A percentile compares a stretch with the other conserved stretches of the same genome.
These are phyloP conservation scores for Mortierella sp. DNA, from an alignment of 371 early-diverging fungal species.

Conservation along the genomic window DNA sequence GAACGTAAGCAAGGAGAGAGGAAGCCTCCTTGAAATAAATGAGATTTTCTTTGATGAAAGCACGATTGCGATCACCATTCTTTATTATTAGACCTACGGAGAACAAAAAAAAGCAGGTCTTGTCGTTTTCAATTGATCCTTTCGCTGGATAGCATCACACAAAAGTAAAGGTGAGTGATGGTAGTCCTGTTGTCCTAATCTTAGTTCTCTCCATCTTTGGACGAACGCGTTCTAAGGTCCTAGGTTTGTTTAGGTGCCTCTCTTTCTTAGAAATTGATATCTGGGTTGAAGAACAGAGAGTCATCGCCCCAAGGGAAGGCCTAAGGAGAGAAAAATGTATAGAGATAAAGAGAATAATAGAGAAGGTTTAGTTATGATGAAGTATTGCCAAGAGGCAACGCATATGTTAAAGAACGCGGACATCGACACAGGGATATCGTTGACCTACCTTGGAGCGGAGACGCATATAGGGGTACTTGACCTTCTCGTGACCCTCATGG, in stretches of 20 bases:
- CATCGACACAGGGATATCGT: background rate
- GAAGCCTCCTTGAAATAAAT: background rate
- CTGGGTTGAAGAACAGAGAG: slow-evolving; percentile 58
- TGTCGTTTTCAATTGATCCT: too few relatives aligned
- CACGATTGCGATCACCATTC: background rate
- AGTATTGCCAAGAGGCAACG: background rate
- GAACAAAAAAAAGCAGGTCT: background rate
- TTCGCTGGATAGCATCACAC: too few relatives aligned
- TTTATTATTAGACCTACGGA: background rate
- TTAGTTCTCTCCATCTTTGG: background rate
- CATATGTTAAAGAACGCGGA: background rate
- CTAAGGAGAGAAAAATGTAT: slow-evolving; percentile 11
- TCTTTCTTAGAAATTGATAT: slow-evolving; percentile 33
- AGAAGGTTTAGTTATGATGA: background rate
- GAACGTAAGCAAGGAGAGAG: background rate
- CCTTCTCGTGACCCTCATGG: slow-evolving; percentile 37
- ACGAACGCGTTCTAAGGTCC: background rate
- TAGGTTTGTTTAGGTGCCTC: background rate
- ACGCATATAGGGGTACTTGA: slow-evolving; percentile 55
- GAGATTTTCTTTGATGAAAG: background rate
- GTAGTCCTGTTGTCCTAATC: background rate
- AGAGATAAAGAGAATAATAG: background rate
- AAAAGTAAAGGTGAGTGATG: too few relatives aligned
- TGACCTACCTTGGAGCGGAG: slow-evolving; percentile 41
- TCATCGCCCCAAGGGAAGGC: slow-evolving; percentile 58